phyloP scores from a whole-genome alignment of 495 filamentous ascomycete genomes.

The Penicillium roqueforti region DNA sequence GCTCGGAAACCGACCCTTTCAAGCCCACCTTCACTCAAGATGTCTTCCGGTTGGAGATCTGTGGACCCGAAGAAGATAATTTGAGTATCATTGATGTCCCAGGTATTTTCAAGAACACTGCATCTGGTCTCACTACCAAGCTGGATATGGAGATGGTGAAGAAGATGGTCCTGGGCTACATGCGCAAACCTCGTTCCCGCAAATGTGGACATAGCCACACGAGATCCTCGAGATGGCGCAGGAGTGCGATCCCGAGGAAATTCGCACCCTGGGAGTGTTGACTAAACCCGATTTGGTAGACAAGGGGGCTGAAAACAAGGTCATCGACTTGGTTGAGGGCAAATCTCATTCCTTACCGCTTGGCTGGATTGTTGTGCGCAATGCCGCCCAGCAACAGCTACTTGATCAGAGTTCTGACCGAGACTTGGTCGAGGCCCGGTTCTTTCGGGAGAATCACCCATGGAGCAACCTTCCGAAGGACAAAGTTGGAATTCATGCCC shows the following conservation, averaged over 20 bases:
- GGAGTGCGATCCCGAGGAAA: slow-evolving; percentile 43
- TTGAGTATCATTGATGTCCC: too few species aligned
- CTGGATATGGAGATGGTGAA: too few species aligned
- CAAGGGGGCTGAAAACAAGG: slow-evolving; percentile 32
- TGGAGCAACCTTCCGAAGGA: neutral
- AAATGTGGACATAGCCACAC: too few species aligned
- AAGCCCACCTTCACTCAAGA: too few species aligned
- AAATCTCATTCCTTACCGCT: slow-evolving; percentile 35
- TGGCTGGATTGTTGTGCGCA: slow-evolving; percentile 56
- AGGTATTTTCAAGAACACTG: too few species aligned
- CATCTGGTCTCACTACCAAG: too few species aligned
- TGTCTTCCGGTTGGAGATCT: too few species aligned
- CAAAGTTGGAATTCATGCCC: neutral
- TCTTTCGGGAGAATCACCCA: neutral
- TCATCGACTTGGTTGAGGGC: slow-evolving; percentile 46
- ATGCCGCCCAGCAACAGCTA: slow-evolving; percentile 35
- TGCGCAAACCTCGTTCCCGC: too few species aligned
- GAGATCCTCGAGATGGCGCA: slow-evolving; percentile 26
- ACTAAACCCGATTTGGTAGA: slow-evolving; percentile 61
- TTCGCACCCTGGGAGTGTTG: slow-evolving; percentile 54
- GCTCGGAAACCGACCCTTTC: too few species aligned
- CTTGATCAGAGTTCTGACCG: neutral
- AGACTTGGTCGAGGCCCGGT: neutral
- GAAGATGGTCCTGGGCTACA: too few species aligned
- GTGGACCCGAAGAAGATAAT: too few species aligned